Percentiles rank a stretch among this genome's conserved stretches.
These are phyloP conservation scores for Striga hermonthica DNA, from an alignment of 305 asterid genomes.

Conservation along the genomic window DNA sequence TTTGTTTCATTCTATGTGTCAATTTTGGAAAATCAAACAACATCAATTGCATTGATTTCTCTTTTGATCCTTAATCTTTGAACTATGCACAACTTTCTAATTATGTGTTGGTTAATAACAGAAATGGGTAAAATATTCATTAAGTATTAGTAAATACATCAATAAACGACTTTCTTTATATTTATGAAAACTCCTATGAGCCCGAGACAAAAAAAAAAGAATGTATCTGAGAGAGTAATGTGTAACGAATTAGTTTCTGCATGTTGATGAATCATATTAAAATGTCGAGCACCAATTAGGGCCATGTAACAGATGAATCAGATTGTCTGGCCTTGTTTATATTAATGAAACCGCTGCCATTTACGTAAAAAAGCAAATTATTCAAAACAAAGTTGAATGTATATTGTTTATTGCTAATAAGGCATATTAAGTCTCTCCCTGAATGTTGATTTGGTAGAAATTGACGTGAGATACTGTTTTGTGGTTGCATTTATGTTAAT, in stretches of 20 bases:
- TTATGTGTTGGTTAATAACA: too few species aligned
- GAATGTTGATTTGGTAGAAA: not conserved
- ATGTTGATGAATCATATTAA: not conserved
- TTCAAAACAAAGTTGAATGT: not conserved
- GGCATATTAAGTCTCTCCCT: constrained; percentile 2
- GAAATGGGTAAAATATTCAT: too few species aligned
- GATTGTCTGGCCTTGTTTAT: not conserved
- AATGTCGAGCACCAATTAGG: not conserved
- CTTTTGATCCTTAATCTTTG: too few species aligned
- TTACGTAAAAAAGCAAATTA: not conserved
- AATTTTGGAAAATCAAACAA: too few species aligned
- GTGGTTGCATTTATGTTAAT: not conserved
- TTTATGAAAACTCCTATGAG: not conserved
- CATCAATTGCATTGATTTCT: too few species aligned
- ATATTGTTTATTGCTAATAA: not conserved
- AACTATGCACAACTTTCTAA: too few species aligned
- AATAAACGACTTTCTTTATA: too few species aligned
- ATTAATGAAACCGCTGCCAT: not conserved
- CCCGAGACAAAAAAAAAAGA: not conserved
- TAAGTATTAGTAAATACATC: too few species aligned
- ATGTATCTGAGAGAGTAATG: not conserved
- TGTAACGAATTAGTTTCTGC: not conserved
- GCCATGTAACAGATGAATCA: not conserved
- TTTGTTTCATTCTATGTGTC: not conserved
- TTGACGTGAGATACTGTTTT: not conserved